Evolutionary conservation across 345 rosid genomes (phyloP), one percentile per base, ranked within the genome.

Genomic region (Dimocarpus longan): DNA sequence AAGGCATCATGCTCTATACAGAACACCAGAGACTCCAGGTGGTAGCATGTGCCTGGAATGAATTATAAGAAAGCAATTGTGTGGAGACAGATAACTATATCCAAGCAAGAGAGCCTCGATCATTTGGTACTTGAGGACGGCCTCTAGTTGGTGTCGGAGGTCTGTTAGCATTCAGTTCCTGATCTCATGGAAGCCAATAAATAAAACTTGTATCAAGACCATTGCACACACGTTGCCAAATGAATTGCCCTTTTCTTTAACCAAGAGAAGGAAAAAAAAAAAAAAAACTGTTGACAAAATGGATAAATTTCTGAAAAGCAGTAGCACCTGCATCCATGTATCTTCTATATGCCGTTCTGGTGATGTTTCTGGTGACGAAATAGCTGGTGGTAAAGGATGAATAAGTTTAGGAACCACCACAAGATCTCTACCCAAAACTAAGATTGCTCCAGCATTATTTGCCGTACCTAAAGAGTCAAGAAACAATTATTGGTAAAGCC

Each of bases 91-190:
- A 78, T 75, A 81, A 70, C 84, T 90, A 94, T 64, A 96, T 89
- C 95, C 97, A 96, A 71, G 97, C 99, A 67, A 91, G 94, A 80
- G 97, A 85, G 73, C 97, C 98, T 22, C 95, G 88, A 77, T 96
- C 99, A 48, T 89, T 93, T 70, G 94, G 73, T 74, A 78, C 90
- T 84, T 86, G 98, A 71, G 98, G 97, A 59, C 99, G 97, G 56
- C 99, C 98, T 88, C 99, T 87, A 2, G 98, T 93, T 69, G 98
- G 98, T 50, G 99, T 96, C 0, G 99, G 90, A 81, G 98, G 99
- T 80, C 99, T 83, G 79, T 94, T 94, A 63, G 97, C 98, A 66
- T 96, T 96, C 78, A 96, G 87, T 85, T 96, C 99, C 99, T 96
- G 89, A 43, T 52, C 57, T 37, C 71, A 65, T 37, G 40, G 39